A percentile compares a stretch with the other conserved stretches of the same genome.
phyloP scores from a whole-genome alignment of 2,329 filamentous ascomycete species.

The Fusarium aywerte region DNA sequence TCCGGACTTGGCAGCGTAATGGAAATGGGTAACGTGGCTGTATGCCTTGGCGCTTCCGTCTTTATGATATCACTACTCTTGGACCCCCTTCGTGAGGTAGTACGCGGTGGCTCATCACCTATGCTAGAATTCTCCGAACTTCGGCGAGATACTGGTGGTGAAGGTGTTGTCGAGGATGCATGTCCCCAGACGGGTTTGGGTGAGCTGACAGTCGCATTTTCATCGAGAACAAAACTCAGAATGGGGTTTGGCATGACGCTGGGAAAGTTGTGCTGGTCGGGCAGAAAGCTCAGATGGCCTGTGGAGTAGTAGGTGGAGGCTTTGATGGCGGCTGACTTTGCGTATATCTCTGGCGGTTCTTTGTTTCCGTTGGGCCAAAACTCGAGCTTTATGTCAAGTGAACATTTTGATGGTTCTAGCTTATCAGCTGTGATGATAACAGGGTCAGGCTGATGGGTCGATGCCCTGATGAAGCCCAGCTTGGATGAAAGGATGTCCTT shows the following conservation, averaged over 20 bases:
- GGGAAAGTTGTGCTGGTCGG: constrained; percentile 31
- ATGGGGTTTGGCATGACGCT: constrained; percentile 13
- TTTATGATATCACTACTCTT: constrained; percentile 9
- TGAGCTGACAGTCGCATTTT: neutral
- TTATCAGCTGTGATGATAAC: constrained; percentile 32
- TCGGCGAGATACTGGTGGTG: neutral
- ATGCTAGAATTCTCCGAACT: constrained; percentile 5
- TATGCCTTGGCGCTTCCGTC: constrained; percentile 3
- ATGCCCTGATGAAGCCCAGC: constrained; percentile 24
- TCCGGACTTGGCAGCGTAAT: constrained; percentile 20
- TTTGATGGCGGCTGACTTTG: constrained; percentile 24
- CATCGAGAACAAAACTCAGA: constrained; percentile 28
- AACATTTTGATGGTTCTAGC: constrained; percentile 11
- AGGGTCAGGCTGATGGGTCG: constrained; percentile 20
- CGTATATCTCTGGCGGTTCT: constrained; percentile 19
- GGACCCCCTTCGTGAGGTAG: neutral
- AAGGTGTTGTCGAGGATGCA: neutral
- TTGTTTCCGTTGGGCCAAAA: constrained; percentile 33
- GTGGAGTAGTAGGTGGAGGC: constrained; percentile 33
- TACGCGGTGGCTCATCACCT: neutral
- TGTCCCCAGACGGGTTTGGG: neutral
- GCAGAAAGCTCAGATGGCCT: constrained; percentile 23
- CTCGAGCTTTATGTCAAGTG: constrained; percentile 23
- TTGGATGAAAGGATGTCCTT: constrained; percentile 28
- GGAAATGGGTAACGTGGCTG: neutral